phyloP scores from a whole-genome alignment of 768 basidiomycete genomes.

The Cystobasidium tubakii region DNA sequence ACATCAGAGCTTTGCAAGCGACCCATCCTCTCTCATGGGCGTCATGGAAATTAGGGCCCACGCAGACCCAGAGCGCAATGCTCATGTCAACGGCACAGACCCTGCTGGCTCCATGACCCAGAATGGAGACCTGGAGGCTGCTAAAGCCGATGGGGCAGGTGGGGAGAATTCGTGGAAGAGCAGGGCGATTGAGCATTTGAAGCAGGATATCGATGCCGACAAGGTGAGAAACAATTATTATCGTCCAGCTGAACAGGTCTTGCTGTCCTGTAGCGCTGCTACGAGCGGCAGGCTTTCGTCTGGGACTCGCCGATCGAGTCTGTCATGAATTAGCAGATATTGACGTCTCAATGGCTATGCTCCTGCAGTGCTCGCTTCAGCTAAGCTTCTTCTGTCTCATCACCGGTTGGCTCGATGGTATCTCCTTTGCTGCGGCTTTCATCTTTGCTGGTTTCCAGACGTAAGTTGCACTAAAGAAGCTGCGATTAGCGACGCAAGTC shows the following conservation, averaged over 20 bases:
- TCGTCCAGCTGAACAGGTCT: too few relatives aligned
- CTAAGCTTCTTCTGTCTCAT: constrained; percentile 42
- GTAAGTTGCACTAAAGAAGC: constrained; percentile 70
- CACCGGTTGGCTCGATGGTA: constrained; percentile 53
- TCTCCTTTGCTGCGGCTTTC: constrained; percentile 71
- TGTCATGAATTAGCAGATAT: background rate
- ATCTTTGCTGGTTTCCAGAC: constrained; percentile 85
- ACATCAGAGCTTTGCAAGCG: too few relatives aligned
- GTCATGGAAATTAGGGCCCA: background rate
- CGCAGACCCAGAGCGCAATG: constrained; percentile 5
- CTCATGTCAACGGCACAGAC: background rate
- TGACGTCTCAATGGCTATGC: background rate
- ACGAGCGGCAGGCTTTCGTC: too few relatives aligned
- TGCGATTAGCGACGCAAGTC: too few relatives aligned
- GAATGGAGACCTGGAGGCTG: constrained; percentile 1
- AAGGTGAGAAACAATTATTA: background rate
- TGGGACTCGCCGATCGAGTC: background rate
- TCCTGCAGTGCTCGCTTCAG: constrained; percentile 33
- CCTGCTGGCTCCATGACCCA: background rate
- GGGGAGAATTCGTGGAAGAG: background rate
- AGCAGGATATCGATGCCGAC: background rate
- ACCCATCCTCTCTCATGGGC: background rate
- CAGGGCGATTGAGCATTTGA: background rate
- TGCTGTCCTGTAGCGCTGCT: too few relatives aligned
- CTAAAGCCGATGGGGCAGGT: background rate